phyloP scores from a whole-genome alignment of 345 rosid genomes.

The Turnera subulata region DNA sequence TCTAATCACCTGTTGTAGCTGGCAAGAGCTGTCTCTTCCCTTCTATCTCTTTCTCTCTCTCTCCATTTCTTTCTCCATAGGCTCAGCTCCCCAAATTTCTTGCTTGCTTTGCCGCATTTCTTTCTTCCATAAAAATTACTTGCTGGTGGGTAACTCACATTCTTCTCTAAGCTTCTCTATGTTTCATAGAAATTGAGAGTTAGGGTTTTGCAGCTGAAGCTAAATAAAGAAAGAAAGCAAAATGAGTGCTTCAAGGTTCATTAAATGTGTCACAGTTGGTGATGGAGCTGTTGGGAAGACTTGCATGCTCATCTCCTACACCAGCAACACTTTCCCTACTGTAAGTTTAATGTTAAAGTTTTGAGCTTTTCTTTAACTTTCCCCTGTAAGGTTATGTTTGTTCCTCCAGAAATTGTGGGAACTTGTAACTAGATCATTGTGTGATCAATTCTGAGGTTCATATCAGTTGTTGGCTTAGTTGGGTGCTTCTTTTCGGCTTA shows the following conservation, averaged over 20 bases:
- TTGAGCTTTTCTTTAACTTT: neutral
- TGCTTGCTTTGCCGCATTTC: neutral
- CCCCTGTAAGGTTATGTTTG: constrained; percentile 6
- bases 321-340: constrained; percentile 73
- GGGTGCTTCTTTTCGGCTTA: neutral
- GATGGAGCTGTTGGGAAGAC: constrained; percentile 84
- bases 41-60: neutral
- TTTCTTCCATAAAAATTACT: neutral
- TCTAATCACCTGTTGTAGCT: constrained; percentile 10
- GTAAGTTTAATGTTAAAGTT: constrained; percentile 22
- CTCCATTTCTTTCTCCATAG: neutral
- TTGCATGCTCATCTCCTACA: constrained; percentile 74
- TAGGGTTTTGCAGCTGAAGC: constrained; percentile 6
- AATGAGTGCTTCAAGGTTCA: constrained; percentile 73
- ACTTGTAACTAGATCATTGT: neutral
- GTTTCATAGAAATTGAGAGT: neutral
- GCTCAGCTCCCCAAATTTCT: constrained; percentile 6
- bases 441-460: neutral
- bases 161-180: constrained; percentile 1
- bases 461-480: neutral
- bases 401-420: constrained; percentile 11
- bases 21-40: constrained; percentile 16
- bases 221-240: neutral
- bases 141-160: neutral
- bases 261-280: constrained; percentile 75